Evolutionary conservation across 2,329 filamentous ascomycete species (phyloP).

Genomic region (Diaporthe batatas): DNA sequence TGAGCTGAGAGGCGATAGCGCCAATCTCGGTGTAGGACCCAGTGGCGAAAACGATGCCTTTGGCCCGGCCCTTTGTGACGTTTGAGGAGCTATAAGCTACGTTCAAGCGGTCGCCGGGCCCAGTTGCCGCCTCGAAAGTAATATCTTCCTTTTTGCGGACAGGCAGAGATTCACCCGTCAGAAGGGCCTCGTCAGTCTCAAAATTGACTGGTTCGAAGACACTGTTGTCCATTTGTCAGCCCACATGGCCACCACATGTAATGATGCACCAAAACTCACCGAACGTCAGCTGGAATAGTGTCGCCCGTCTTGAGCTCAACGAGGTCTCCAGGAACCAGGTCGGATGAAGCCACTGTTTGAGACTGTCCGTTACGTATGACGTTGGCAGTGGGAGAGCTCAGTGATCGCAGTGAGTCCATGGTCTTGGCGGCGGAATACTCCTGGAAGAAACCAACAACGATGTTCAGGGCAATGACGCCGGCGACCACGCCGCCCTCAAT

Average conservation of each 20-base stretch:
- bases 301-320: conserved; percentile 66
- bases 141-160: conserved; percentile 63
- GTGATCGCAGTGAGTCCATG: conserved; percentile 63
- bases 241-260: neutral
- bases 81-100: conserved; percentile 73
- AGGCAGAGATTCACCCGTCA: conserved; percentile 74
- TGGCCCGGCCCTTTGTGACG: conserved; percentile 72
- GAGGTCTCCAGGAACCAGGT: conserved; percentile 70
- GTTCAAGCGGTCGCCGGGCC: conserved; percentile 72
- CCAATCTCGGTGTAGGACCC: conserved; percentile 74
- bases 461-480: conserved; percentile 65
- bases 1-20: conserved; percentile 72
- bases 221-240: conserved; percentile 41
- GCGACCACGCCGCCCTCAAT: conserved; percentile 68
- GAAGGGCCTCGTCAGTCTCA: conserved; percentile 71
- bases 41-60: conserved; percentile 70
- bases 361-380: conserved; percentile 64
- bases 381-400: conserved; percentile 60
- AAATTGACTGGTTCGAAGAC: conserved; percentile 67
- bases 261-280: conserved; percentile 42
- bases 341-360: conserved; percentile 62
- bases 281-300: conserved; percentile 57
- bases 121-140: conserved; percentile 64
- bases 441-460: conserved; percentile 67
- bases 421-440: conserved; percentile 67